Percentiles rank a stretch among this genome's conserved stretches.
Evolutionary conservation across 768 basidiomycete species (phyloP).

Genomic region (Boletales sp.): DNA sequence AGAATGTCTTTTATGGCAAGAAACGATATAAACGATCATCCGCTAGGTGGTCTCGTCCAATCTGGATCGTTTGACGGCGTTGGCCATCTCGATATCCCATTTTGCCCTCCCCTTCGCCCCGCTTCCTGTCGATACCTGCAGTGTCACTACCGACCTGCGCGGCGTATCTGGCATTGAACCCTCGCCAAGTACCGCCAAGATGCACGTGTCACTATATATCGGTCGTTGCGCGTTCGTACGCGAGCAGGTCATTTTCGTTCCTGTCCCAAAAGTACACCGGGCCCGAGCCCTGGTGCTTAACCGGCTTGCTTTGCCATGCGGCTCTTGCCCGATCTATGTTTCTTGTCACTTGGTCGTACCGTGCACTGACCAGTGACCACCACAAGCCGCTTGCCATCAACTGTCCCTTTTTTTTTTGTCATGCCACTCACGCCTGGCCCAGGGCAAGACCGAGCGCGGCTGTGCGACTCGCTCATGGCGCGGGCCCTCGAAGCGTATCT

Average conservation of each 20-base stretch:
- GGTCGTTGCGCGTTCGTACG: slow-evolving; percentile 70
- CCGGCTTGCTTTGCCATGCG: too few relatives aligned
- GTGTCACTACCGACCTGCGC: too few relatives aligned
- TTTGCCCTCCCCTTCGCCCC: slow-evolving; percentile 55
- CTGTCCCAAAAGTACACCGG: slow-evolving; percentile 89
- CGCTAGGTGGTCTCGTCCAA: slow-evolving; percentile 39
- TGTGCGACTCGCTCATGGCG: too few relatives aligned
- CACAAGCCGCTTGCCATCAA: too few relatives aligned
- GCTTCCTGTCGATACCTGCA: slow-evolving; percentile 14
- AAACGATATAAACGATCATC: slow-evolving; percentile 71
- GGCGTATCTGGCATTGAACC: slow-evolving; percentile 53
- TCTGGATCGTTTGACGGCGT: slow-evolving; percentile 19
- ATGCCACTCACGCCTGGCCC: too few relatives aligned
- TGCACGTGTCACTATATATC: slow-evolving; percentile 66
- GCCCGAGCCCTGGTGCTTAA: slow-evolving; percentile 80
- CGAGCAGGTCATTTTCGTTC: slow-evolving; percentile 75
- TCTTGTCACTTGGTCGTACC: too few relatives aligned
- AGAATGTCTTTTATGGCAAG: slow-evolving; percentile 66
- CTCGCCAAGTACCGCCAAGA: slow-evolving; percentile 54
- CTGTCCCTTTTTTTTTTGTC: too few relatives aligned
- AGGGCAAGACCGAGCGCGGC: too few relatives aligned
- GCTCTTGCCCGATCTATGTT: too few relatives aligned
- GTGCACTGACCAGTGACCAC: too few relatives aligned
- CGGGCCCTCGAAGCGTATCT: too few relatives aligned
- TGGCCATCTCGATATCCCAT: slow-evolving; percentile 35